Conservation (phyloP, 2,329 filamentous ascomycete species). For the Lasiodiplodia sp. region DNA sequence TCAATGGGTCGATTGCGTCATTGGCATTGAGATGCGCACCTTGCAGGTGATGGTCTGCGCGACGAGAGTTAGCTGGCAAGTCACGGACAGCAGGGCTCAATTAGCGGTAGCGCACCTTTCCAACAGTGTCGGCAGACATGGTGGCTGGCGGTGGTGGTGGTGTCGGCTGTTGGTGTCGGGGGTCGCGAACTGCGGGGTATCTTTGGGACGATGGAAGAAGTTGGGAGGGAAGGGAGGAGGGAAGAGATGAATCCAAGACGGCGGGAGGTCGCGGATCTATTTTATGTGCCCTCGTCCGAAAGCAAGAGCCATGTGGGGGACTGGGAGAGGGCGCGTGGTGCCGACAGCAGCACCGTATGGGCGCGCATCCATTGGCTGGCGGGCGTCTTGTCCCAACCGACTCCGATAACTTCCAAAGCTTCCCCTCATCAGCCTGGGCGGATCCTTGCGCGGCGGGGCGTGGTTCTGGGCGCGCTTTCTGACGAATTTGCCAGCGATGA, state of each 20-base stretch:
- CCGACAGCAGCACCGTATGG: slow-evolving; percentile 4
- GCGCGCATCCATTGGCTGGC: background rate
- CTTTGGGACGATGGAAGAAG: background rate
- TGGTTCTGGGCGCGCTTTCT: slow-evolving; percentile 15
- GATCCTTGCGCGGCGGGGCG: slow-evolving; percentile 12
- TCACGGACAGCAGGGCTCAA: background rate
- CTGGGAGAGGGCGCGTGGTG: background rate
- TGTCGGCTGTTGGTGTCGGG: background rate
- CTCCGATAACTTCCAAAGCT: slow-evolving; percentile 18
- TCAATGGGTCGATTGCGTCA: slow-evolving; percentile 50
- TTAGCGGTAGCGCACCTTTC: slow-evolving; percentile 54
- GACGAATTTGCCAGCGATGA: slow-evolving; percentile 24
- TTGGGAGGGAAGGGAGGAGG: background rate
- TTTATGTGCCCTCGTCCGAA: slow-evolving; percentile 18
- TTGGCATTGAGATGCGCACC: slow-evolving; percentile 70
- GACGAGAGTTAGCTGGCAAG: slow-evolving; percentile 30
- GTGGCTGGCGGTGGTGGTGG: slow-evolving; percentile 32
- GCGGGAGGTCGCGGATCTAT: slow-evolving; percentile 19
- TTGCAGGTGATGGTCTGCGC: slow-evolving; percentile 92
- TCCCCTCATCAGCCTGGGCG: slow-evolving; percentile 15
- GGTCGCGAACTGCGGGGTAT: slow-evolving; percentile 19
- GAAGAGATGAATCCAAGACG: background rate
- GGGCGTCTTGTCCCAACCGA: slow-evolving; percentile 8
- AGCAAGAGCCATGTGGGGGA: slow-evolving; percentile 30
- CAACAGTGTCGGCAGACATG: slow-evolving; percentile 63